phyloP scores from a whole-genome alignment of 2,329 filamentous ascomycete genomes.

The Lojkania enalia region DNA sequence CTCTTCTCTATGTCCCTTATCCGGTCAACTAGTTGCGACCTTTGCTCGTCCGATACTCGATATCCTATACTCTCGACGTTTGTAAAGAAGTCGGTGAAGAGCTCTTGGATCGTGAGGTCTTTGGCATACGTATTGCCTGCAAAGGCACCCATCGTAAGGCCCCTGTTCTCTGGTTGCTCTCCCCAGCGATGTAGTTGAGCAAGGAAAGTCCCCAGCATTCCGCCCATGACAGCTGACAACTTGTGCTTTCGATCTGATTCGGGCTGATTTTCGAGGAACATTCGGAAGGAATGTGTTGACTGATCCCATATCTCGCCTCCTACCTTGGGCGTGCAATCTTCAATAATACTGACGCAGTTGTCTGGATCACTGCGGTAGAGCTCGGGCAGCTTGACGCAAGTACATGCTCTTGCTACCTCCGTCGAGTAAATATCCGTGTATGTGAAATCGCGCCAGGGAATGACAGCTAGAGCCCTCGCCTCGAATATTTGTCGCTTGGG shows the following conservation, averaged over 20 bases:
- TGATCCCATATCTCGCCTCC: not conserved
- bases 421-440: not conserved
- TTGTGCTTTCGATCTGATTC: not conserved
- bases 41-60: not conserved
- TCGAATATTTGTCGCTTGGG: not conserved
- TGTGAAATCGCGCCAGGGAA: not conserved
- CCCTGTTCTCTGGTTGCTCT: not conserved
- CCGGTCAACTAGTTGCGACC: too few relatives aligned
- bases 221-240: not conserved
- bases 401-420: not conserved
- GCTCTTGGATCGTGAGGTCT: not conserved
- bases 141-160: not conserved
- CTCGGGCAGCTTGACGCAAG: not conserved
- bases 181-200: not conserved
- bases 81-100: not conserved
- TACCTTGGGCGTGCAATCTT: not conserved
- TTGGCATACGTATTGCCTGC: not conserved
- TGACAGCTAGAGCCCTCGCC: not conserved
- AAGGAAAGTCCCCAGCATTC: not conserved
- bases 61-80: not conserved
- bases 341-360: not conserved
- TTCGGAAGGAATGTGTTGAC: not conserved
- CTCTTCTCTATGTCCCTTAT: too few relatives aligned
- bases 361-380: not conserved
- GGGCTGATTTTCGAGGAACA: not conserved